Conservation (phyloP, 1,284 basidiomycete species). For the Apiotrichum veenhuisii region DNA sequence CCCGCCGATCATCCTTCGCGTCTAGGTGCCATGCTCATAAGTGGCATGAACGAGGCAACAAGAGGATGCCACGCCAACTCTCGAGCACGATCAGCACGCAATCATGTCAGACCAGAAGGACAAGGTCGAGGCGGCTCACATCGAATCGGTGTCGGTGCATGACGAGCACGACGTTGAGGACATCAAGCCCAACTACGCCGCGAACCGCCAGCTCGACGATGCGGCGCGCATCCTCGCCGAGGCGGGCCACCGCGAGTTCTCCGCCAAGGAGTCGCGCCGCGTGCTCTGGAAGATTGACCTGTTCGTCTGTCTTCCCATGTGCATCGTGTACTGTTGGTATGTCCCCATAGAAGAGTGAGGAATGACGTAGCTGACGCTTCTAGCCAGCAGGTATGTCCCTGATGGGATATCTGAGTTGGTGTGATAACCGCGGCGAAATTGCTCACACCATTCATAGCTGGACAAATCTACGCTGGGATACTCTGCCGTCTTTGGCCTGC, state of each 20-base stretch:
- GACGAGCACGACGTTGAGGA: not conserved
- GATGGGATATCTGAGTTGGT: conserved; percentile 30
- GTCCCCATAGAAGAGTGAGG: too few relatives aligned
- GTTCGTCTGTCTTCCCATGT: conserved; percentile 18
- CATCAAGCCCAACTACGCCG: conserved; percentile 1
- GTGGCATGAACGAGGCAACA: not conserved
- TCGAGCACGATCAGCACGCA: not conserved
- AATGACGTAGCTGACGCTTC: not conserved
- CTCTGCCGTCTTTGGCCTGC: conserved; percentile 41
- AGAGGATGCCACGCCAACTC: not conserved
- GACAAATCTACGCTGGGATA: conserved; percentile 46
- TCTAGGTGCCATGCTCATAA: not conserved
- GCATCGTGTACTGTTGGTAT: conserved; percentile 17
- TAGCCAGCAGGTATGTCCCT: conserved; percentile 11
- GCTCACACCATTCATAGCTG: conserved; percentile 19
- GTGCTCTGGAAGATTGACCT: conserved; percentile 15
- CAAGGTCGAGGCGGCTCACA: not conserved
- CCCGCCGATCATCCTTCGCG: too few relatives aligned
- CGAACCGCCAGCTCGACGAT: conserved; percentile 15
- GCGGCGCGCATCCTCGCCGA: conserved; percentile 14
- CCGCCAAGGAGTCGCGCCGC: conserved; percentile 6
- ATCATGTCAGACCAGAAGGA: conserved; percentile 1
- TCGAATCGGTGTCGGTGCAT: conserved; percentile 7
- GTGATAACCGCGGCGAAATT: too few relatives aligned
- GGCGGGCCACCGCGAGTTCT: conserved; percentile 10